Base-by-base conservation (phyloP, 106 monocot species). In the Agapanthus africanus region DNA sequence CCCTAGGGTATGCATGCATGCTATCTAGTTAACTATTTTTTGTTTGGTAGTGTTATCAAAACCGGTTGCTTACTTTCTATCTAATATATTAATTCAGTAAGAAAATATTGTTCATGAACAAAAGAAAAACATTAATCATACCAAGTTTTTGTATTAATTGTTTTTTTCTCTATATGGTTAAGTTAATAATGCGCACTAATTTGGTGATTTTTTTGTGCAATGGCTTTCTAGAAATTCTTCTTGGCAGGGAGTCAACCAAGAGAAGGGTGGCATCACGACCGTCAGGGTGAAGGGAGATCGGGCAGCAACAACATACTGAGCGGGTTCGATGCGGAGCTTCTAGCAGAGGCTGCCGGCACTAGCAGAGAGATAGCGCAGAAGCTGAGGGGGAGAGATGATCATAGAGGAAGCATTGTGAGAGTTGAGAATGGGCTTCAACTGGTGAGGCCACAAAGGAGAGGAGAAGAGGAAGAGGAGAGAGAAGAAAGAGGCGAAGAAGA, bases 1-100 rank as follows among this genome's bases (percentile, higher is more conserved):
- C 60, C 73, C 33, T 26, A 75, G 80, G 54, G 54, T 54, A 23
- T 16, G 6, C 16, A 54, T 23, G 5, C 16, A 4, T 21, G 4
- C 16, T n/a, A n/a, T n/a, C n/a, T n/a, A n/a, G n/a, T n/a, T n/a
- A n/a, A n/a, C n/a, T n/a, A n/a, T n/a, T n/a, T n/a, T n/a, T n/a
- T n/a, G n/a, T n/a, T n/a, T n/a, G n/a, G n/a, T n/a, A n/a, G n/a
- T 16, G 6, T 54, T 7, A 4, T 54, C 16, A 4, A 4, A 4
- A 7, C 54, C 4, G 16, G 16, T 5, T 21, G 9, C 16, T n/a
- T 42, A 42, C 42, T 14, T 8, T 42, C 7, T 42, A 42, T 42
- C 10, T 42, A 42, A 8, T 14, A 42, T 42, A 42, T 42, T 7
- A 42, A 42, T 42, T 14, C 42, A 42, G 42, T 42, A 7, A 42